Evolutionary conservation across 2,329 filamentous ascomycete species (phyloP), one percentile per base, ranked within the genome.

Genomic region (Paecilomyces fulvus): DNA sequence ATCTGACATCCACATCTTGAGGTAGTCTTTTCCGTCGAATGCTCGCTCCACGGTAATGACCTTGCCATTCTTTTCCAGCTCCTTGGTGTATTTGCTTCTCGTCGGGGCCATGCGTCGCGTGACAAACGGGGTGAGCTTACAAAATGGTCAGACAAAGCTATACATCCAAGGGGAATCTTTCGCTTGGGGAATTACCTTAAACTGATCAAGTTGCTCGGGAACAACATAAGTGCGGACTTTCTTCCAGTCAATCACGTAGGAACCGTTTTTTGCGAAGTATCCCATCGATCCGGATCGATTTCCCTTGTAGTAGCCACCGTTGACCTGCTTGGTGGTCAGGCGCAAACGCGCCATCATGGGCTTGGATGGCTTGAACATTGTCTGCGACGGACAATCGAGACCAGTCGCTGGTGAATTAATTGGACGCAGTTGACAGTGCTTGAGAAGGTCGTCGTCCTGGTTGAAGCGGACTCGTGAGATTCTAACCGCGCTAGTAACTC

Each of bases 281-380:
- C 94, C 94, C 85, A 95, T 91, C 48, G 88, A 85, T 1, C 94
- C 94, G 0, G 90, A 87, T 51, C 92, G 82, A 66, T 88, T 96
- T 70, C 94, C 94, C 81, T 97, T 97, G 84, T 99, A 99, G 83
- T 87, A 99, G 64, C 92, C 92, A 70, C 90, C 90, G 72, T 88
- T 89, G 71, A 92, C 87, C 75, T 94, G 87, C 77, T 99, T 99
- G 64, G 92, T 95, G 11, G 90, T 96, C 68, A 99, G 83, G 69
- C 92, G 90, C 74, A 90, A 82, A 57, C 83, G 82, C 70, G 84
- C 79, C 65, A 82, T 80, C 66, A 95, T 85, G 31, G 73, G 68
- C 55, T 70, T 64, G 43, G 76, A 72, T 33, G 76, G 73, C 62
- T 74, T 76, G 59, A 77, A 73, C 72, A 75, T 75, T 49, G 58